These are phyloP conservation scores for Medicago arabica DNA, from an alignment of 306 rosid genomes.

Conservation along the genomic window DNA sequence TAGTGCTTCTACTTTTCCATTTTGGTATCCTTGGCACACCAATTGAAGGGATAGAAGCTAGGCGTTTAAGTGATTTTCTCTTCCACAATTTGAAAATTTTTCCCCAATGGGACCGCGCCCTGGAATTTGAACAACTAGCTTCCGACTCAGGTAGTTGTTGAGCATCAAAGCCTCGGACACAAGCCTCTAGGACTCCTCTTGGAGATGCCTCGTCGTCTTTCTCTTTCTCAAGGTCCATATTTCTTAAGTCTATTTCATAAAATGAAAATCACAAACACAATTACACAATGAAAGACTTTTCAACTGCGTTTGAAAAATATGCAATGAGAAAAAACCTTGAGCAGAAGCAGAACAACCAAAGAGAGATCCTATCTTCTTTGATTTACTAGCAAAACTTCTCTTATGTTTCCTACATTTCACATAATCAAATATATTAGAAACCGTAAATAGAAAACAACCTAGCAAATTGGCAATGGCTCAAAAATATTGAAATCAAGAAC, in stretches of 20 bases:
- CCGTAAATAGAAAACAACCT: neutral
- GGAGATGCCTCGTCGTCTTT: conserved; percentile 68
- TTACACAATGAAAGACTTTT: neutral
- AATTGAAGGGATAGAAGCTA: conserved; percentile 63
- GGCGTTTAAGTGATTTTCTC: conserved; percentile 57
- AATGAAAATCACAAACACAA: neutral
- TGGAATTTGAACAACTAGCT: conserved; percentile 44
- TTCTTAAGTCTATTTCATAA: conserved; percentile 62
- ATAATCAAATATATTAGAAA: conserved; percentile 30
- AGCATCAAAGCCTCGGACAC: conserved; percentile 44
- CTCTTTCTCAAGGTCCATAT: conserved; percentile 68
- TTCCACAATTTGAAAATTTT: conserved; percentile 65
- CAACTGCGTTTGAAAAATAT: neutral
- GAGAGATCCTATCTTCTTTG: conserved; percentile 30
- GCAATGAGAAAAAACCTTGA: conserved; percentile 57
- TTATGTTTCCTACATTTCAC: conserved; percentile 47
- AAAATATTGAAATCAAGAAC: too few species aligned
- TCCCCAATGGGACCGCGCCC: conserved; percentile 60
- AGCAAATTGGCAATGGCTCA: neutral
- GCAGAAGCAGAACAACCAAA: conserved; percentile 58
- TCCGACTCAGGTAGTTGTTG: conserved; percentile 36
- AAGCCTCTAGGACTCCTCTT: conserved; percentile 81
- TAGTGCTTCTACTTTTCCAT: conserved; percentile 58
- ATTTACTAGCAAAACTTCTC: conserved; percentile 17
- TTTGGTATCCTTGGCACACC: conserved; percentile 57